A percentile compares a stretch with the other conserved stretches of the same genome.
Evolutionary conservation across 1,284 basidiomycete genomes (phyloP).

Genomic region (Sanghuangporus weigelae): DNA sequence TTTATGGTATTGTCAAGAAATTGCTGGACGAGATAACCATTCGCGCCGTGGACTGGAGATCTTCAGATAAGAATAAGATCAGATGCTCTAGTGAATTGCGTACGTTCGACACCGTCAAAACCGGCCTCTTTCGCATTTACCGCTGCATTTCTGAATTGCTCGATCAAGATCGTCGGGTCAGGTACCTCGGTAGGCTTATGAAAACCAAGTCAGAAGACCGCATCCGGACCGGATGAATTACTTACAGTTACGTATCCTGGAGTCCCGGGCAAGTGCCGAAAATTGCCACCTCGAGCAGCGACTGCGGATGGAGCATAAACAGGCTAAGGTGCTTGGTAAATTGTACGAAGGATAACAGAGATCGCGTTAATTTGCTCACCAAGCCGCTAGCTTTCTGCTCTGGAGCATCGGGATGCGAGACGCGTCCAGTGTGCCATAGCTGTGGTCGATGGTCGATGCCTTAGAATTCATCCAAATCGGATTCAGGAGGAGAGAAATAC

Average conservation of each 20-base stretch:
- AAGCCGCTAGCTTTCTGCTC: slow-evolving; percentile 23
- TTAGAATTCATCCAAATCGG: not conserved
- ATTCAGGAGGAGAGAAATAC: slow-evolving; percentile 20
- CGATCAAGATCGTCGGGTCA: slow-evolving; percentile 38
- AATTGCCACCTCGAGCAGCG: slow-evolving; percentile 34
- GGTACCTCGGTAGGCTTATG: slow-evolving; percentile 37
- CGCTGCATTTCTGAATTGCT: slow-evolving; percentile 45
- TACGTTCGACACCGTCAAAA: slow-evolving; percentile 60
- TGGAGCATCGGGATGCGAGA: slow-evolving; percentile 26
- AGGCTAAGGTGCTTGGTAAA: slow-evolving; percentile 19
- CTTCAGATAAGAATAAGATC: not conserved
- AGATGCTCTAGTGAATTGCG: slow-evolving; percentile 5
- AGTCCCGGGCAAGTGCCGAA: slow-evolving; percentile 32
- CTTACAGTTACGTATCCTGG: slow-evolving; percentile 35
- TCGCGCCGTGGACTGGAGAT: slow-evolving; percentile 38
- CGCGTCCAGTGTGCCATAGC: slow-evolving; percentile 27
- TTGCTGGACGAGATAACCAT: slow-evolving; percentile 51
- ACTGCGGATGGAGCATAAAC: slow-evolving; percentile 37
- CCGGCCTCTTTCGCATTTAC: slow-evolving; percentile 53
- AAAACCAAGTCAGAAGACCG: not conserved
- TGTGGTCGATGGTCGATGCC: not conserved
- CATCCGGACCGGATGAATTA: not conserved
- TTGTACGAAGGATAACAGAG: not conserved
- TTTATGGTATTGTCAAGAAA: slow-evolving; percentile 53
- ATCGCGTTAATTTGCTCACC: slow-evolving; percentile 5